A percentile compares a stretch with the other conserved stretches of the same genome.
These are phyloP conservation scores for Tricholoma matsutake DNA, from an alignment of 768 basidiomycete genomes.

Conservation along the genomic window DNA sequence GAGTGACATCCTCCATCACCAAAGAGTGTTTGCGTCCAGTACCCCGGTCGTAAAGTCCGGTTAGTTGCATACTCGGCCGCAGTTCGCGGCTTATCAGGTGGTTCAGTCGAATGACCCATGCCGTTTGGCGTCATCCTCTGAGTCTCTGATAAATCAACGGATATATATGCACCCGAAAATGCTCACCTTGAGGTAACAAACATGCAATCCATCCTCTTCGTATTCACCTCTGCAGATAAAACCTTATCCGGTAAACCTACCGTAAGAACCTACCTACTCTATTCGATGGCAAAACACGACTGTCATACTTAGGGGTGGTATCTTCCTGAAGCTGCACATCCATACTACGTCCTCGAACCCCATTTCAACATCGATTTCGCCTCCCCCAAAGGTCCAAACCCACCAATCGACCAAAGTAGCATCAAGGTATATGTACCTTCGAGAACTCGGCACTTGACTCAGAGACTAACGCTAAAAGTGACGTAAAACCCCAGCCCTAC, in stretches of 20 bases:
- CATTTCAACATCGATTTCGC: slow-evolving; percentile 57
- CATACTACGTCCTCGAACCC: slow-evolving; percentile 55
- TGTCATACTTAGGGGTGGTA: slow-evolving; percentile 62
- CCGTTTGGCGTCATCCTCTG: too few relatives aligned
- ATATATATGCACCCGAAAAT: too few relatives aligned
- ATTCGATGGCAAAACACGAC: not conserved
- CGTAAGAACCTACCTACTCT: slow-evolving; percentile 33
- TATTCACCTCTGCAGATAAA: slow-evolving; percentile 67
- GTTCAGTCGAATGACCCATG: too few relatives aligned
- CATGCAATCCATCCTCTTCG: slow-evolving; percentile 60
- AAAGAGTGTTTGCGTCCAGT: too few relatives aligned
- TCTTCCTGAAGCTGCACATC: slow-evolving; percentile 74
- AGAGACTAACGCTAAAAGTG: too few relatives aligned
- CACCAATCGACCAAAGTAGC: slow-evolving; percentile 61
- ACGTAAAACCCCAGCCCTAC: slow-evolving; percentile 37
- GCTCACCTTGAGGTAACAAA: not conserved
- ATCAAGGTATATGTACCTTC: slow-evolving; percentile 37
- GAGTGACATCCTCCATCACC: too few relatives aligned
- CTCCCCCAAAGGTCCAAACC: slow-evolving; percentile 60
- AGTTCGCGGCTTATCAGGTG: too few relatives aligned
- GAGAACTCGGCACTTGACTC: too few relatives aligned
- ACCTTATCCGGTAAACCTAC: slow-evolving; percentile 49
- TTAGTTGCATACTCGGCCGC: too few relatives aligned
- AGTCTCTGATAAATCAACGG: too few relatives aligned
- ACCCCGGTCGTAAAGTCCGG: too few relatives aligned